A percentile compares a stretch with the other conserved stretches of the same genome.
Evolutionary conservation across 2,329 filamentous ascomycete species (phyloP).

Genomic region (Penicillium thymicola): DNA sequence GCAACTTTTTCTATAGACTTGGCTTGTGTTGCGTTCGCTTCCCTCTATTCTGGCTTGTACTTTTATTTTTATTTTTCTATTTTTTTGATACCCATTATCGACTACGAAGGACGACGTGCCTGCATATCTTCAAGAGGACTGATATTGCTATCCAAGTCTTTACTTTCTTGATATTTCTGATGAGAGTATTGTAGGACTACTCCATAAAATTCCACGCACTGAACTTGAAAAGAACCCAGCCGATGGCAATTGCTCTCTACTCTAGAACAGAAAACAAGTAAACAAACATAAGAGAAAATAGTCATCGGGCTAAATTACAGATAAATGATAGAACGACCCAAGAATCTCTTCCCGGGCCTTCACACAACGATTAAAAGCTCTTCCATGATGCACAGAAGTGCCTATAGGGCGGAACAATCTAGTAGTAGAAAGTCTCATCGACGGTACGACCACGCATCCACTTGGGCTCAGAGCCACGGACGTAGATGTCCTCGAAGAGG

Average conservation of each 20-base stretch:
- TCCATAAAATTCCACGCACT: background rate
- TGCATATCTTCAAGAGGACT: background rate
- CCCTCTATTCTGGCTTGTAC: background rate
- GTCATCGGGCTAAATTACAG: conserved; percentile 41
- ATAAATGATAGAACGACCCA: conserved; percentile 28
- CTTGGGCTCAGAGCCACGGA: conserved; percentile 77
- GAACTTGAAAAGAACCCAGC: conserved; percentile 4
- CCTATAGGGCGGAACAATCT: conserved; percentile 29
- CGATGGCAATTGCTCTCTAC: conserved; percentile 26
- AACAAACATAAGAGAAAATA: conserved; percentile 29
- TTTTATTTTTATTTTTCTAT: background rate
- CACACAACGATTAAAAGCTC: conserved; percentile 12
- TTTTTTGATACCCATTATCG: conserved; percentile 19
- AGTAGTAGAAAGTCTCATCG: conserved; percentile 88
- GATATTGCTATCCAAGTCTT: background rate
- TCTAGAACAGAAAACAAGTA: conserved; percentile 25
- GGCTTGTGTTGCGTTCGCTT: background rate
- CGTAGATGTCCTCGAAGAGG: conserved; percentile 96
- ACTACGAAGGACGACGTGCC: background rate
- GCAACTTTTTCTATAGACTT: background rate
- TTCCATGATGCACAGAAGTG: conserved; percentile 12
- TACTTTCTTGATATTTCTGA: background rate
- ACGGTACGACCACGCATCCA: conserved; percentile 83
- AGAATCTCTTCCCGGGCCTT: conserved; percentile 12
- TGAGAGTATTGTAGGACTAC: background rate